These are phyloP conservation scores for Brassica incana DNA, from an alignment of 345 rosid genomes.

Conservation along the genomic window DNA sequence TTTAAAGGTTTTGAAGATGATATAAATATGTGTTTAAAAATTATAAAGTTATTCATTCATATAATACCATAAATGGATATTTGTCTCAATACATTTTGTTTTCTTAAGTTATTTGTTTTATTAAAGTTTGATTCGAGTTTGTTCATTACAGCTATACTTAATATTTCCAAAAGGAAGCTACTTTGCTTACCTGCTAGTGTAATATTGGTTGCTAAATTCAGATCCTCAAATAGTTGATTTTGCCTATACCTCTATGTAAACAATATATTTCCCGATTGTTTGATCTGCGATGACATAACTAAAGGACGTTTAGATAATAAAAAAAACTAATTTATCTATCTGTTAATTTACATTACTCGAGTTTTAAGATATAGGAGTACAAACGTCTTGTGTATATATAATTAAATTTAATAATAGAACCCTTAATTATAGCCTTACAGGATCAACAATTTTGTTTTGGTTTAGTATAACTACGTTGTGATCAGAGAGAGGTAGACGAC, in stretches of 20 bases:
- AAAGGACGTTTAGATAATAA: background rate
- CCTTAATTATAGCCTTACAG: background rate
- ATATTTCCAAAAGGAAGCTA: background rate
- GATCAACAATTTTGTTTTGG: conserved; percentile 4
- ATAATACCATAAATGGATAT: no score
- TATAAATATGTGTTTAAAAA: no score
- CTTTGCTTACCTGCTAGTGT: background rate
- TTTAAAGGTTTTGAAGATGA: no score
- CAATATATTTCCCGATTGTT: background rate
- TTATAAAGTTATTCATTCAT: no score
- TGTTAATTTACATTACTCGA: background rate
- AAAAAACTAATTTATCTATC: background rate
- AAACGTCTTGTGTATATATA: background rate
- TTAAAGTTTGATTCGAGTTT: no score
- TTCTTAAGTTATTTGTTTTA: no score
- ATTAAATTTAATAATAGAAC: background rate
- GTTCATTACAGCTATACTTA: no score
- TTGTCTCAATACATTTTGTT: no score
- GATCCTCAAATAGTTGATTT: background rate
- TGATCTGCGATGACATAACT: background rate
- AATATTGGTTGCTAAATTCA: background rate
- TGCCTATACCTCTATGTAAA: background rate
- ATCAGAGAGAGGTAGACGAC: conserved; percentile 16
- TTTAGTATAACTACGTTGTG: conserved; percentile 5
- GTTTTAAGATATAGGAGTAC: background rate